Percentiles rank a stretch among this genome's conserved stretches.
Evolutionary conservation across 352 stramenopile species (phyloP).

Genomic region (Phytophthora crassamura): DNA sequence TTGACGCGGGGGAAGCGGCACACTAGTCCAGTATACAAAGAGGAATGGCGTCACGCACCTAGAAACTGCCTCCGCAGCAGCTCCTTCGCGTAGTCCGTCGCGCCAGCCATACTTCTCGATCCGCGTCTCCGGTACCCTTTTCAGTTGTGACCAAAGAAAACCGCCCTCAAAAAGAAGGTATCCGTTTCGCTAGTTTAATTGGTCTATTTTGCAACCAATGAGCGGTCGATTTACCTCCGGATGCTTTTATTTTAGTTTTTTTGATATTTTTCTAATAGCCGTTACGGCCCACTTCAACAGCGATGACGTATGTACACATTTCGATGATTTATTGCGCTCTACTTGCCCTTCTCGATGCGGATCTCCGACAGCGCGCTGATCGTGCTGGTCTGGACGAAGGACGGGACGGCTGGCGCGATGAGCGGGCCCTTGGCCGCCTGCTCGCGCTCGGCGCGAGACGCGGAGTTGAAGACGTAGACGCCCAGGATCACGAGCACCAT

Average conservation of each 20-base stretch:
- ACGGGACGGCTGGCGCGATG: constrained; percentile 37
- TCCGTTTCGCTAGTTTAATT: not conserved
- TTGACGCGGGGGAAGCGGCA: constrained; percentile 4
- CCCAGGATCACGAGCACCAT: constrained; percentile 89
- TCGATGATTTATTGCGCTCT: constrained; percentile 1
- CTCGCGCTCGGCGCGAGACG: constrained; percentile 69
- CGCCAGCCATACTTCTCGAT: constrained; percentile 44
- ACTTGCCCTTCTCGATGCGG: constrained; percentile 58
- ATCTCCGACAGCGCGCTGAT: constrained; percentile 72
- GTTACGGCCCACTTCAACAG: no score
- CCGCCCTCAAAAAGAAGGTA: constrained; percentile 4
- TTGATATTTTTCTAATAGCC: no score
- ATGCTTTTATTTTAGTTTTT: no score
- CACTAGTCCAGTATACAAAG: not conserved
- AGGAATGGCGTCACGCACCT: constrained; percentile 43
- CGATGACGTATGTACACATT: constrained; percentile 22
- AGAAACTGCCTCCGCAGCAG: constrained; percentile 85
- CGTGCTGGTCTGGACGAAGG: constrained; percentile 58
- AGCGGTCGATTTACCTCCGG: not conserved
- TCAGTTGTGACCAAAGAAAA: constrained; percentile 30
- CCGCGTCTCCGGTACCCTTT: constrained; percentile 18
- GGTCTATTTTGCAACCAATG: not conserved
- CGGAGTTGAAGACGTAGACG: constrained; percentile 89
- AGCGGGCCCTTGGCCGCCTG: constrained; percentile 31
- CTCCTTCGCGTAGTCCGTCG: constrained; percentile 81